Base-by-base conservation (phyloP, 2,329 filamentous ascomycete species). In the Calycina herbarum region DNA sequence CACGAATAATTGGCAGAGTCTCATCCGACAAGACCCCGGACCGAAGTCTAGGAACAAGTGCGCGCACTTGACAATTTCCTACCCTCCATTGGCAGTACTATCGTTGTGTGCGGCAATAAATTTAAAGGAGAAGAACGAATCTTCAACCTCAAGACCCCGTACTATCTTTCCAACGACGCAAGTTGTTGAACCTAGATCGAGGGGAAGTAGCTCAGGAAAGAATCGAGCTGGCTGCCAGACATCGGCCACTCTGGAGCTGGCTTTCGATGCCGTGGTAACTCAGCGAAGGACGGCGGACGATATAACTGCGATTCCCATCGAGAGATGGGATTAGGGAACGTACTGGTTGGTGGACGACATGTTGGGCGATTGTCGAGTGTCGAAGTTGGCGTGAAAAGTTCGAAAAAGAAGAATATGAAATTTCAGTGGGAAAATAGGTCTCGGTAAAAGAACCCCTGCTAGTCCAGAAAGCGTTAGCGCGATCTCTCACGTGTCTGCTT, bases 61-160 rank as follows among this genome's bases (percentile, higher is more conserved):
- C 75, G 71, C 70, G 67, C 71, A 76, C 69, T 64, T 70, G 68
- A 65, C 59, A 63, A 63, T 71, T 69, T 70, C 69, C 59, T 45
- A 68, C 59, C 45, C 40, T 31, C 62, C 65, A 66, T 59, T 57
- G 67, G 67, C 66, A 72, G 57, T 73, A 74, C 67, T 69, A 74
- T 51, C 79, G 70, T 79, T 69, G 67, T 65, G 77, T 77, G 79
- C 82, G 86, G 89, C 88, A 89, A 89, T 93, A 72, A 27, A 82
- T 92, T 94, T 93, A 72, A 86, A 88, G 85, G 87, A 85, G 90
- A 92, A 93, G 83, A 82, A 70, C 68, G 67, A 68, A 69, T 73
- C 82, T 93, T 92, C 89, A 89, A 80, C 89, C 85, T 89, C 91
- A 94, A 94, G 82, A 89, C 89, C 91, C 88, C 84, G 79, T 77